Percentiles rank a stretch among this genome's conserved stretches.
phyloP scores from a whole-genome alignment of 352 stramenopile genomes.

The Halophytophthora batemanensis region DNA sequence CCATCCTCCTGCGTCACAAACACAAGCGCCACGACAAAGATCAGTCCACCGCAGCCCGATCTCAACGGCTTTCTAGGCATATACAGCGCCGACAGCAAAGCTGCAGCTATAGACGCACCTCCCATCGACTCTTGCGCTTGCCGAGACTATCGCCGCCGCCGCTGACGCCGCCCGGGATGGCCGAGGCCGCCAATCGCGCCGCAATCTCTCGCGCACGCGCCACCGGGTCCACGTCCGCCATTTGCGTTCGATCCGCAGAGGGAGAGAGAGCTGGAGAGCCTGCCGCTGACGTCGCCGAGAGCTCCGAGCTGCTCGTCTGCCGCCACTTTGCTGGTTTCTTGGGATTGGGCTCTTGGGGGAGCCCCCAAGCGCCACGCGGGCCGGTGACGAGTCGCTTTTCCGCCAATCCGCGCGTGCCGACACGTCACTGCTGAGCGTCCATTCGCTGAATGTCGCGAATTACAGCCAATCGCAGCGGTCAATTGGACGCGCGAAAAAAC shows the following conservation, averaged over 20 bases:
- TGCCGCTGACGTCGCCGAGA: background rate
- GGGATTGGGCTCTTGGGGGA: too few species aligned
- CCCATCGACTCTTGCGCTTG: conserved; percentile 85
- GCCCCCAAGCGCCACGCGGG: background rate
- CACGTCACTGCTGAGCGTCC: too few species aligned
- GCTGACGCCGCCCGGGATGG: conserved; percentile 68
- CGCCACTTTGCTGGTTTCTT: background rate
- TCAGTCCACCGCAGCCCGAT: background rate
- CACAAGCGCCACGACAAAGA: conserved; percentile 1
- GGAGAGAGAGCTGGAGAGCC: conserved; percentile 1
- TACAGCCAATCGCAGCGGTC: conserved; percentile 34
- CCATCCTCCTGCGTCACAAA: conserved; percentile 39
- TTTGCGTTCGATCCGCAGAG: conserved; percentile 9
- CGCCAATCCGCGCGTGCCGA: background rate
- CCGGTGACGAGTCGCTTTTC: background rate
- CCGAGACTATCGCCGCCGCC: conserved; percentile 55
- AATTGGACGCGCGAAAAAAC: conserved; percentile 15
- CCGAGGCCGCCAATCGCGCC: conserved; percentile 63
- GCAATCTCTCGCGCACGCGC: conserved; percentile 81
- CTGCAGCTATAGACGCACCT: conserved; percentile 39
- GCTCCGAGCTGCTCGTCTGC: conserved; percentile 2
- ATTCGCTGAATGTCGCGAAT: conserved; percentile 6
- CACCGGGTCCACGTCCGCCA: conserved; percentile 68
- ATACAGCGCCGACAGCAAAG: too few species aligned
- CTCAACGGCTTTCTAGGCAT: too few species aligned